Evolutionary conservation across 192 early-diverging fungal species (phyloP).

Genomic region (Entophlyctis helioformis): DNA sequence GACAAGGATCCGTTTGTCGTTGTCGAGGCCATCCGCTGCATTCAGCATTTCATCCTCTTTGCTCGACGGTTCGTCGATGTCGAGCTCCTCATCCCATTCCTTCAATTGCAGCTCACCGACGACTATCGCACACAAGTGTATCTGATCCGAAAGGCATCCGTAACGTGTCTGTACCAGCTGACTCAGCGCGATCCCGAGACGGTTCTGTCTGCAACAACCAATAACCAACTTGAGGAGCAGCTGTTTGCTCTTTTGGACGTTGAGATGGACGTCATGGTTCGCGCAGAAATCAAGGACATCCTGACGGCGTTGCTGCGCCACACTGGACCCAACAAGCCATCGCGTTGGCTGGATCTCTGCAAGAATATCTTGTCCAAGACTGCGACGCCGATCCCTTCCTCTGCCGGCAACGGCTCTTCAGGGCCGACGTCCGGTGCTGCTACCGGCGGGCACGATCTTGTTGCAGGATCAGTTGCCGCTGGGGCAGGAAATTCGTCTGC

Average conservation of each 20-base stretch:
- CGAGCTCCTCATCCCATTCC: slow-evolving; percentile 52
- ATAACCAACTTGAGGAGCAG: slow-evolving; percentile 56
- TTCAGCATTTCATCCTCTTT: slow-evolving; percentile 84
- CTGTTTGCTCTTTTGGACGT: slow-evolving; percentile 70
- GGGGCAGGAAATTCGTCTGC: no score
- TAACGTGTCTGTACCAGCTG: slow-evolving; percentile 79
- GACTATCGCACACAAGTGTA: slow-evolving; percentile 23
- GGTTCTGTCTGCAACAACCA: slow-evolving; percentile 53
- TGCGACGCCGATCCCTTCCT: slow-evolving; percentile 20
- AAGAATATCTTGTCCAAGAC: slow-evolving; percentile 65
- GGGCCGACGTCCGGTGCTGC: slow-evolving; percentile 7
- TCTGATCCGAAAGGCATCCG: slow-evolving; percentile 58
- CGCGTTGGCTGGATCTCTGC: slow-evolving; percentile 72
- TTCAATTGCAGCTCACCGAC: slow-evolving; percentile 55
- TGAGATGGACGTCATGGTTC: slow-evolving; percentile 52
- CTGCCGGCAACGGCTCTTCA: slow-evolving; percentile 8
- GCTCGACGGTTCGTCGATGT: slow-evolving; percentile 64
- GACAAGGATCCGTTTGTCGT: slow-evolving; percentile 65
- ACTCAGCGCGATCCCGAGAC: slow-evolving; percentile 61
- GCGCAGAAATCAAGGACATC: slow-evolving; percentile 42
- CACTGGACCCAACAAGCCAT: slow-evolving; percentile 48
- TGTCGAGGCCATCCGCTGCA: slow-evolving; percentile 74
- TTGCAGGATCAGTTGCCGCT: slow-evolving; percentile 1
- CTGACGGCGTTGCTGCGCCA: slow-evolving; percentile 19
- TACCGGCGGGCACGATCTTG: slow-evolving; percentile 4